These are phyloP conservation scores for Tricholoma hemisulphureum DNA, from an alignment of 768 basidiomycete species.

Conservation along the genomic window DNA sequence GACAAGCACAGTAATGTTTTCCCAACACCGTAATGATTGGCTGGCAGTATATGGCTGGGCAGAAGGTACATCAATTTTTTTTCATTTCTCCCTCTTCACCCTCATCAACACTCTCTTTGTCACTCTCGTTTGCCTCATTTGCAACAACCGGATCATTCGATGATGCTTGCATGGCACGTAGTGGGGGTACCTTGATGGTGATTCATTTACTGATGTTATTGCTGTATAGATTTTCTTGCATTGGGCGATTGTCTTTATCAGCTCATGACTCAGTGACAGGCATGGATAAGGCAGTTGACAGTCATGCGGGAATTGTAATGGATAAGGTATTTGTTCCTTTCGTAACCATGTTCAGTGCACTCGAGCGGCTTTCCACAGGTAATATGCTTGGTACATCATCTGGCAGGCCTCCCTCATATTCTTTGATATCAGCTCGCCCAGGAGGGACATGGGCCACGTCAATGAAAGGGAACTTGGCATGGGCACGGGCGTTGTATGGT, in stretches of 20 bases:
- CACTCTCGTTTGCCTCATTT: not conserved
- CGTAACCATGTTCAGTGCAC: not conserved
- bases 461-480: slow-evolving; percentile 18
- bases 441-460: slow-evolving; percentile 15
- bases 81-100: not conserved
- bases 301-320: not conserved
- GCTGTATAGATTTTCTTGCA: not conserved
- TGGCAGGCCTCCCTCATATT: slow-evolving; percentile 30
- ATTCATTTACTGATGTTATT: not conserved
- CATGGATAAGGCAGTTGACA: not conserved
- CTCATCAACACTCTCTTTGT: not conserved
- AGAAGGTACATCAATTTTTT: slow-evolving; percentile 12
- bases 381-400: not conserved
- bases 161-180: not conserved
- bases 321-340: not conserved
- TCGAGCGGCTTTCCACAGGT: not conserved
- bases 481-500: slow-evolving; percentile 21
- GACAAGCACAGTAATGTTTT: not conserved
- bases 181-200: not conserved
- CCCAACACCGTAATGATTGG: not conserved
- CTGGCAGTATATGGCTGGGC: slow-evolving; percentile 12
- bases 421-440: slow-evolving; percentile 15
- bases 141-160: not conserved
- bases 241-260: not conserved
- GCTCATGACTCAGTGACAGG: not conserved